Base-by-base conservation (phyloP, 805 yeast genomes). In the Wickerhamiella qilinensis region DNA sequence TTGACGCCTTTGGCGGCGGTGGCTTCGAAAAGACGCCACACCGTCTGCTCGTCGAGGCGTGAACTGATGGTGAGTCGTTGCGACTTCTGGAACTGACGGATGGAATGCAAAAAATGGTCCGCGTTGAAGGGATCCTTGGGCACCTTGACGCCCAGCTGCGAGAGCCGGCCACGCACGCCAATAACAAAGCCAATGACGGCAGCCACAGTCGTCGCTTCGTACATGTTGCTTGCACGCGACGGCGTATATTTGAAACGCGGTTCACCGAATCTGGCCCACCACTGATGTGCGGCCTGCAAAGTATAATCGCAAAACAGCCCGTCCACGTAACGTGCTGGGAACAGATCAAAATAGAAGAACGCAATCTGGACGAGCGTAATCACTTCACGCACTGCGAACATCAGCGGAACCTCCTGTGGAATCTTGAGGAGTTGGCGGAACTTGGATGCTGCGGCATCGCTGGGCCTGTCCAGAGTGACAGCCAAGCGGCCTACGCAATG, bases 401-500 rank as follows among this genome's bases (percentile, higher is more conserved):
- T 57, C 3, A 77, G 58, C 1, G 81, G 73, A 1, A 77, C 70
- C 14, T 46, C 44, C 19, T 49, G 54, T 28, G 51, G 47, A 1
- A 81, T 70, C 47, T 70, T 71, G 59, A 75, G 88, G 50, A 79
- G 63, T 43, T 80, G 79, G 25, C 80, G 61, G 53, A 88, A 86
- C 52, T 85, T 88, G 47, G 81, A 86, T 45, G 74, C 80, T 6
- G 77, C 71, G 0, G 94, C 80, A 48, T 74, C 82, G 0, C 93
- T 62, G 0, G 94, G 83, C 5, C 39, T 21, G n/a, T 75, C 65
- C 11, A 81, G 64, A 25, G 84, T 58, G 34, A 85, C 64, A 0
- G 85, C 77, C 0, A 94, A 75, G 42, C 98, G 64, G 8, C 96
- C 93, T 38, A 84, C 79, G 57, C 97, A 88, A 18, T 76, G 74